These are phyloP conservation scores for Clarireedia sp. DNA, from an alignment of 2,329 filamentous ascomycete species.

Conservation along the genomic window DNA sequence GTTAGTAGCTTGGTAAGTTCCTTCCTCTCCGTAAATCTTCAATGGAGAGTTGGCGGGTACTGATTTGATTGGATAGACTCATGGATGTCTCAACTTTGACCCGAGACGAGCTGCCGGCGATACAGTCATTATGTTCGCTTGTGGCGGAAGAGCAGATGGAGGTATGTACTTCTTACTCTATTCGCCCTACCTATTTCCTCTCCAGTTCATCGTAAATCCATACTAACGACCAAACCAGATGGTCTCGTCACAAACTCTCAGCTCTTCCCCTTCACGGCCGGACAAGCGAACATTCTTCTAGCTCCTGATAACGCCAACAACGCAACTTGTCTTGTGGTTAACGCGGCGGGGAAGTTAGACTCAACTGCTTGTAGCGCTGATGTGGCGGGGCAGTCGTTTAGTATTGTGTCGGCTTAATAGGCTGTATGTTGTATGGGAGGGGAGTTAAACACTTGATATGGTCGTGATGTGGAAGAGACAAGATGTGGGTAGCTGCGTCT, in stretches of 20 bases:
- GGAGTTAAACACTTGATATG: neutral
- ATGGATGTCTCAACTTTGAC: conserved; percentile 53
- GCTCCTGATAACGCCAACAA: conserved; percentile 38
- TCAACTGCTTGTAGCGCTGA: conserved; percentile 14
- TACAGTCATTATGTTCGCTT: conserved; percentile 50
- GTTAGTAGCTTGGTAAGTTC: conserved; percentile 41
- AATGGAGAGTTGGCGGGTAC: neutral
- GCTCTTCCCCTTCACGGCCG: conserved; percentile 39
- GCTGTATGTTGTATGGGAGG: neutral
- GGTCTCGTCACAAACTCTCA: conserved; percentile 36
- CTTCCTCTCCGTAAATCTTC: neutral
- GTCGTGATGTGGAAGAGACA: neutral
- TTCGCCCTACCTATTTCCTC: neutral
- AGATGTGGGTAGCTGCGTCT: neutral
- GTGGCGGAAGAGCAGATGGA: conserved; percentile 50
- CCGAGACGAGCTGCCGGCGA: conserved; percentile 42
- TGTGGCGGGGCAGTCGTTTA: conserved; percentile 15
- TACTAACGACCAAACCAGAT: conserved; percentile 15
- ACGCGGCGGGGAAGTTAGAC: conserved; percentile 19
- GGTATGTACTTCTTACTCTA: conserved; percentile 9
- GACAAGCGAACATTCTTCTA: conserved; percentile 33
- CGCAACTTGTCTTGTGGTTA: conserved; percentile 36
- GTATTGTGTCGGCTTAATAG: conserved; percentile 10
- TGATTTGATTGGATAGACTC: conserved; percentile 32
- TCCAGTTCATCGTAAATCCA: neutral